Conservation (phyloP, 2,329 filamentous ascomycete species). For the Didymella sp. region DNA sequence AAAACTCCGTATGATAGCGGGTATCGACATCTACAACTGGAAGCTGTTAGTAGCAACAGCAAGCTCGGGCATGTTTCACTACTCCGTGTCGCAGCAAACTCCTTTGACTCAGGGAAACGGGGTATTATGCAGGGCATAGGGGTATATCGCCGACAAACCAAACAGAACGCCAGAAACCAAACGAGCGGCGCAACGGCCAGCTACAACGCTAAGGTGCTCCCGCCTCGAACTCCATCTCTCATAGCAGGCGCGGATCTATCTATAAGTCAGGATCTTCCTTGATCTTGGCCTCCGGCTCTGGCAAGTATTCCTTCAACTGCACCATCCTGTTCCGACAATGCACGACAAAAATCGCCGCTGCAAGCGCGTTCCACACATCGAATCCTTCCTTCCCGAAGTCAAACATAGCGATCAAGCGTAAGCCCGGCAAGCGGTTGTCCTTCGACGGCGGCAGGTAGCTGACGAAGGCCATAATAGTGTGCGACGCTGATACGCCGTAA, state of each 20-base stretch:
- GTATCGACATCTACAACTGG: constrained; percentile 1
- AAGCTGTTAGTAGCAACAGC: neutral
- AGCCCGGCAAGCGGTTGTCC: constrained; percentile 26
- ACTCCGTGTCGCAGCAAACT: neutral
- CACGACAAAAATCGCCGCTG: constrained; percentile 62
- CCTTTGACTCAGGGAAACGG: neutral
- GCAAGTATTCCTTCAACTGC: constrained; percentile 51
- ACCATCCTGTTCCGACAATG: constrained; percentile 61
- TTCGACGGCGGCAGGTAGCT: constrained; percentile 54
- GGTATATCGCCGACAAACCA: constrained; percentile 30
- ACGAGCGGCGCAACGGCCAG: neutral
- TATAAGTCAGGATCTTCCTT: constrained; percentile 44
- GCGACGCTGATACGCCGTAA: constrained; percentile 62
- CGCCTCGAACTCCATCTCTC: neutral
- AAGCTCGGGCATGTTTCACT: neutral
- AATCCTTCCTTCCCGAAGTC: constrained; percentile 60
- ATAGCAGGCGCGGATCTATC: neutral
- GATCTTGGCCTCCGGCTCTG: constrained; percentile 21
- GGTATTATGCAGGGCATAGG: constrained; percentile 15
- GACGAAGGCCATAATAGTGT: constrained; percentile 61
- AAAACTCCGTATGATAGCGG: neutral
- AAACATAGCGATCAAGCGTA: constrained; percentile 59
- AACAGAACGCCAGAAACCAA: constrained; percentile 11
- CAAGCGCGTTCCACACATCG: constrained; percentile 68
- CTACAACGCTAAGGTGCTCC: no score